Base-by-base conservation (phyloP, 192 early-diverging fungal species). In the Oehlia diaphana region DNA sequence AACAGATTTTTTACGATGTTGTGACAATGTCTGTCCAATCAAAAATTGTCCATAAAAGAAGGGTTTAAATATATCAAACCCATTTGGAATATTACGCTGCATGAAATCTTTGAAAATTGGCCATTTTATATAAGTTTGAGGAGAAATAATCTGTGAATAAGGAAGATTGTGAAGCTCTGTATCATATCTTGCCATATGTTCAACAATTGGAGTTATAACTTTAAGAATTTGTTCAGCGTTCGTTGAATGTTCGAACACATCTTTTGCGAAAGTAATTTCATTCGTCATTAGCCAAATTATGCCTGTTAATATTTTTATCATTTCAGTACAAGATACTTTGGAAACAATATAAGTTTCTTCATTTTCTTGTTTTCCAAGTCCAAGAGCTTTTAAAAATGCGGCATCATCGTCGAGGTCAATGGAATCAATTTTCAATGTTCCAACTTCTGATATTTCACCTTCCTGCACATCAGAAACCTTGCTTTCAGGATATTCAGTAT, bases 1-100 rank as follows among this genome's bases (percentile, higher is more conserved):
- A 31, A 16, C n/a, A 23, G 50, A 16, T 58, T 58, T 9, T 19
- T 58, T 12, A 14, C 50, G 50, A 13, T 21, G 37, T n/a, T 79
- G 83, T 33, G 82, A 58, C 50, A 79, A 74, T 26, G 78, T 83
- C 58, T 83, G 75, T 10, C 82, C 82, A 26, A 85, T 84, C 6
- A 83, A 72, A 47, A 90, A 90, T 31, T 79, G 66, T 21, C 49
- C 83, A n/a, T 85, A 85, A 37, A 90, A 82, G 66, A 87, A 90
- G 3, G 77, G 82, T 13, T 84, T 82, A 3, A 88, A 65, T 2
- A 81, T 53, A 19, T 82, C 68, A 53, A 87, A 86, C 3, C 87
- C n/a, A 77, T 85, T 76, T 10, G 89, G 89, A 0, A 83, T 74
- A 74, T 84, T 84, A 2, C 82, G 81, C 3, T 49, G 63, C 10